Percentiles rank a stretch among this genome's conserved stretches.
phyloP scores from a whole-genome alignment of 805 yeast genomes.

The Hanseniaspora lachancei region DNA sequence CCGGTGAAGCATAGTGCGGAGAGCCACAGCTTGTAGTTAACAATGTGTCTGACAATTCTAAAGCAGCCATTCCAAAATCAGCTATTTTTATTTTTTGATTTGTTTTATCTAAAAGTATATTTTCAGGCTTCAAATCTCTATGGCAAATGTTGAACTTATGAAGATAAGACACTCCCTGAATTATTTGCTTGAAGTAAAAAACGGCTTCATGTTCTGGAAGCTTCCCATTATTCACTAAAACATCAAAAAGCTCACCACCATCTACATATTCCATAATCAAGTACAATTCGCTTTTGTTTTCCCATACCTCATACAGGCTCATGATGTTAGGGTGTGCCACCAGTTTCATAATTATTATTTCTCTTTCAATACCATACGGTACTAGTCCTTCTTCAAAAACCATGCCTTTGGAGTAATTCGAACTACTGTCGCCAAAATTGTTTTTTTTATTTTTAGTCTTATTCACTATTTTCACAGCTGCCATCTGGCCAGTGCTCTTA shows the following conservation, averaged over 20 bases:
- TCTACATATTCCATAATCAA: slow-evolving; percentile 71
- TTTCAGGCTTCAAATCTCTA: slow-evolving; percentile 73
- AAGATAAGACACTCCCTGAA: slow-evolving; percentile 67
- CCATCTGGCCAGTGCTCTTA: slow-evolving; percentile 53
- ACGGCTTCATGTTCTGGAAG: slow-evolving; percentile 62
- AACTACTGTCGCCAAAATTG: slow-evolving; percentile 8
- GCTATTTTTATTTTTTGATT: slow-evolving; percentile 62
- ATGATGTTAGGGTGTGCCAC: slow-evolving; percentile 88
- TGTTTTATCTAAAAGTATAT: slow-evolving; percentile 50
- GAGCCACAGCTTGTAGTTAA: slow-evolving; percentile 77
- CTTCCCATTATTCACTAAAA: slow-evolving; percentile 48
- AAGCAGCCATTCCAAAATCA: slow-evolving; percentile 83
- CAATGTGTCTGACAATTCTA: slow-evolving; percentile 56
- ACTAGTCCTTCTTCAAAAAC: slow-evolving; percentile 44
- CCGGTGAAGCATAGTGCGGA: slow-evolving; percentile 83
- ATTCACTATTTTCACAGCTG: slow-evolving; percentile 66
- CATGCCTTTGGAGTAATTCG: slow-evolving; percentile 17
- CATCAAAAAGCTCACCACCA: slow-evolving; percentile 77
- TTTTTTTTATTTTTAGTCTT: slow-evolving; percentile 15
- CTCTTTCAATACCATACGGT: slow-evolving; percentile 94
- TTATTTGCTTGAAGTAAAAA: slow-evolving; percentile 61
- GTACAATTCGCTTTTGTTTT: slow-evolving; percentile 77
- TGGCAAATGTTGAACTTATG: slow-evolving; percentile 73
- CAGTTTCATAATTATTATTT: slow-evolving; percentile 91
- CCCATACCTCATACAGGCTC: slow-evolving; percentile 95